Conservation (phyloP, 768 basidiomycete species). For the Pulveroboletus sp. region DNA sequence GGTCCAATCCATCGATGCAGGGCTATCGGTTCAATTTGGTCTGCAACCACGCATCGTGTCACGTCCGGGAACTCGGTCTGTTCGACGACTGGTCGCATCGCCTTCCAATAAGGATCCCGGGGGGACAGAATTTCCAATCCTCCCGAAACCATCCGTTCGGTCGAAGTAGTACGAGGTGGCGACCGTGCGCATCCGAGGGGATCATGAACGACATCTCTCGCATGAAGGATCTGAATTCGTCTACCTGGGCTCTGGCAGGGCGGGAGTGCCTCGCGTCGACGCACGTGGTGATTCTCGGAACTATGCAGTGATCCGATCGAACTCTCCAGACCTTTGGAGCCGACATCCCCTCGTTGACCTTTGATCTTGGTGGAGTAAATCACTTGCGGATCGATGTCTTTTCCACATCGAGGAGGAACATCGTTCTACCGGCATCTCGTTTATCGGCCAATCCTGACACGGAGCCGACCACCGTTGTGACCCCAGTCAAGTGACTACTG, state of each 20-base stretch:
- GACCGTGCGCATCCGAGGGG: slow-evolving; percentile 15
- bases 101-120: slow-evolving; percentile 1
- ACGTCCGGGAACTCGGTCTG: background rate
- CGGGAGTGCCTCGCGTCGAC: slow-evolving; percentile 9
- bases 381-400: slow-evolving; percentile 5
- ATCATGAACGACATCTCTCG: slow-evolving; percentile 1
- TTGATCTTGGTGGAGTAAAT: slow-evolving; percentile 6
- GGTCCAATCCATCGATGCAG: background rate
- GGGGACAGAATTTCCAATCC: slow-evolving; percentile 1
- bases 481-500: background rate
- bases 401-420: background rate
- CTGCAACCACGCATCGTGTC: background rate
- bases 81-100: background rate
- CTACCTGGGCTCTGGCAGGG: slow-evolving; percentile 6
- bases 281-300: slow-evolving; percentile 14
- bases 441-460: slow-evolving; percentile 5
- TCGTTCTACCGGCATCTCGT: background rate
- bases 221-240: background rate
- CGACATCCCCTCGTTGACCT: background rate
- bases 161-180: background rate
- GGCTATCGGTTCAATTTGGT: background rate
- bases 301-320: slow-evolving; percentile 1
- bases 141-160: background rate
- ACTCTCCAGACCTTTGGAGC: background rate
- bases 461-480: background rate